Conservation (phyloP, 2,329 filamentous ascomycete species). For the Aspergillus jensenii region DNA sequence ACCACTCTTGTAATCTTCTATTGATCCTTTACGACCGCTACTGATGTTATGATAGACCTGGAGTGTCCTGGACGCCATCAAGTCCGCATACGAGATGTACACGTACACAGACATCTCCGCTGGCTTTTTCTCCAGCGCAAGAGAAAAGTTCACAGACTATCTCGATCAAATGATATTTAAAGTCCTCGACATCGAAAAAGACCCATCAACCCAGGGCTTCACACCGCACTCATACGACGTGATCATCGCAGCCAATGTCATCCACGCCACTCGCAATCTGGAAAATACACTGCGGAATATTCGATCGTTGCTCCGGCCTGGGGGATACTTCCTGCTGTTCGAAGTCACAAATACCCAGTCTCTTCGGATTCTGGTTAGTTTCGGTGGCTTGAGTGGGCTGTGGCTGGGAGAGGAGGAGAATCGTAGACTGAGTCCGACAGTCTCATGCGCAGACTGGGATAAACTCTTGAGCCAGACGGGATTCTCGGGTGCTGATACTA, state of each 20-base stretch:
- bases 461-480: no score
- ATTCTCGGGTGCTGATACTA: no score
- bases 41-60: no score
- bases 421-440: no score
- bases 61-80: constrained; percentile 29
- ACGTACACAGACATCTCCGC: constrained; percentile 49
- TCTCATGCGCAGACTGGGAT: no score
- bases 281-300: constrained; percentile 16
- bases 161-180: constrained; percentile 29
- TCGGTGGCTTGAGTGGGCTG: no score
- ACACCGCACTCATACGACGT: constrained; percentile 28
- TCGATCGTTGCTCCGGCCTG: constrained; percentile 21
- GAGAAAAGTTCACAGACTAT: constrained; percentile 24
- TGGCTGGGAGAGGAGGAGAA: no score
- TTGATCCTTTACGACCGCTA: no score
- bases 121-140: constrained; percentile 43
- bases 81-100: constrained; percentile 34
- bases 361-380: no score
- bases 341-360: constrained; percentile 14
- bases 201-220: constrained; percentile 36
- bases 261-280: constrained; percentile 39
- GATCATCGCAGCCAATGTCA: constrained; percentile 34
- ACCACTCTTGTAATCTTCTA: no score
- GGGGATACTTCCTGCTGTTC: constrained; percentile 27
- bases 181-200: constrained; percentile 32